Evolutionary conservation across 2,329 filamentous ascomycete genomes (phyloP), one percentile per base, ranked within the genome.

Genomic region (Ophiostoma triangulosporum): DNA sequence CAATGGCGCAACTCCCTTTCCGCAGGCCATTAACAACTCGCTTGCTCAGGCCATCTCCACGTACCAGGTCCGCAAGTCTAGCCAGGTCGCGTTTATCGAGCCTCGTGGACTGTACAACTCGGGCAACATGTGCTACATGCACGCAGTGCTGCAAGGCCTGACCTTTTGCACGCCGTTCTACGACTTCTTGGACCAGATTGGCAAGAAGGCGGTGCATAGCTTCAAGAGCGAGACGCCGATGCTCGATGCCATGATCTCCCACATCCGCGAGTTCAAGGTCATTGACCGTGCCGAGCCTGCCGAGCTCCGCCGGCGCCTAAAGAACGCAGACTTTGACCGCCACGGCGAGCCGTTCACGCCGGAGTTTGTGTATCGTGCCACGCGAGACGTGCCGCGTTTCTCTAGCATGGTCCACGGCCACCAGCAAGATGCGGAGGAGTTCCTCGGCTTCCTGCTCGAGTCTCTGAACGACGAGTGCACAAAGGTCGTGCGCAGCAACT

Each of bases 61-160:
- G 27, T 93, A 90, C 66, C 78, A 77, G 52, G 81, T 89, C 24
- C 76, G 80, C 54, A 73, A 74, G 35, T 75, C 76, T 35, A 71
- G 78, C 31, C 87, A 84, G 62, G 73, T 91, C 60, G 75, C 85
- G 17, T 96, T 96, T 64, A 76, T 98, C 50, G 88, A 97, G 69
- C 93, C 93, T 50, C 81, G 91, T 60, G 93, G 93, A 49, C 77
- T 98, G 64, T 86, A 95, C 60, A 98, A 98, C 69, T 94, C 91
- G 38, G 93, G 93, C 50, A 97, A 98, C 65, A 94, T 97, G 87
- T 98, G 93, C 70, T 98, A 98, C 70, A 97, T 98, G 93, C 98
- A 97, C 73, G 96, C 93, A 58, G 91, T 95, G 67, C 77, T 98
- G 60, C 93, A 98, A 84, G 86, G 94, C 65, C 79, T 98, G 63